Conservation (phyloP, 2,329 filamentous ascomycete genomes). For the Fusarium napiforme region DNA sequence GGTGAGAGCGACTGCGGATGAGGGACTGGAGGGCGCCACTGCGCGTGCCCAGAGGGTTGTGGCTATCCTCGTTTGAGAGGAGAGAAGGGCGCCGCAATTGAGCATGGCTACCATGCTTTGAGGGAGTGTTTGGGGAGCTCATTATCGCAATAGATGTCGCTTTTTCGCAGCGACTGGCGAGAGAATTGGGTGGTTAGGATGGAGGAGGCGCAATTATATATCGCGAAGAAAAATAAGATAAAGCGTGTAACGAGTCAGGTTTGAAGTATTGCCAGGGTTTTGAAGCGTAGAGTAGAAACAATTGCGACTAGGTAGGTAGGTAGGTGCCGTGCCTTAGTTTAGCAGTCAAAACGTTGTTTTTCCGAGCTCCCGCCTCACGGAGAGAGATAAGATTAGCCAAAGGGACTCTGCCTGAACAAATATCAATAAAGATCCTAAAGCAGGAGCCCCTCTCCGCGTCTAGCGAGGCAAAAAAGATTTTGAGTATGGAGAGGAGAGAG, state of each 20-base stretch:
- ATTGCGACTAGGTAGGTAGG: conserved; percentile 11
- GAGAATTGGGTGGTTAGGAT: not conserved
- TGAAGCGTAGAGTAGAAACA: conserved; percentile 27
- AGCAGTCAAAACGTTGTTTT: conserved; percentile 31
- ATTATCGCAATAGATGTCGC: conserved; percentile 38
- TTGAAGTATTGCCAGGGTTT: conserved; percentile 15
- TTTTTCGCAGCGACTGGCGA: conserved; percentile 14
- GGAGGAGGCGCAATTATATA: conserved; percentile 4
- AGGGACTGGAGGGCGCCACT: conserved; percentile 53
- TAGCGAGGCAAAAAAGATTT: conserved; percentile 10
- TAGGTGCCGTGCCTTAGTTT: not conserved
- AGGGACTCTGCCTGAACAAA: not conserved
- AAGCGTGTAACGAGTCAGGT: conserved; percentile 21
- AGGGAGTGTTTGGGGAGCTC: conserved; percentile 47
- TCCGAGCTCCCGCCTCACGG: conserved; percentile 12
- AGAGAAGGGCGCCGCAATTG: conserved; percentile 48
- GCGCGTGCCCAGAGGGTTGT: conserved; percentile 50
- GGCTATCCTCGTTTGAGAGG: conserved; percentile 48
- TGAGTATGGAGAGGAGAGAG: conserved; percentile 5
- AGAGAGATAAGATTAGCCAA: conserved; percentile 11
- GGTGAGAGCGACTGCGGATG: conserved; percentile 52
- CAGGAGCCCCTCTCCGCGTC: not conserved
- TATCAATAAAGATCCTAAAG: not conserved
- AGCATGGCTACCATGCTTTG: conserved; percentile 32
- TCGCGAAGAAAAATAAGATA: conserved; percentile 2